A percentile compares a stretch with the other conserved stretches of the same genome.
Evolutionary conservation across 106 monocot species (phyloP).

Genomic region (Chionographis japonica): DNA sequence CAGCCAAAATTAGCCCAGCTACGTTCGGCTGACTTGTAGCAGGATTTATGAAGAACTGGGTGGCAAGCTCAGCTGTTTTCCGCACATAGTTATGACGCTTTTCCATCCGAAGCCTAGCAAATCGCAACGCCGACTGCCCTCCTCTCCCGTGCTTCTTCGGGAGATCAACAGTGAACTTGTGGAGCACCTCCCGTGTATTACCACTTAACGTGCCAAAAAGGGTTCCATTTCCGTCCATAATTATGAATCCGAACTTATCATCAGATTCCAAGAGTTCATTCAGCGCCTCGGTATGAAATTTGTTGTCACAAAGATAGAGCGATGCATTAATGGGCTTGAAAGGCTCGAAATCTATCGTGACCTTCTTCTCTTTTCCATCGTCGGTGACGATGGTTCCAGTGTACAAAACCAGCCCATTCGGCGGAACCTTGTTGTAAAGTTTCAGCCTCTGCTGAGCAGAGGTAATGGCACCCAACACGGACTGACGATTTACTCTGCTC

Average conservation of each 20-base stretch:
- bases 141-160: conserved; percentile 39
- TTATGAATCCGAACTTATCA: conserved; percentile 36
- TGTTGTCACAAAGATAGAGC: conserved; percentile 36
- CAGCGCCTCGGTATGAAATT: conserved; percentile 30
- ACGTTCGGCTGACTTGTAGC: conserved; percentile 40
- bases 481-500: conserved; percentile 40
- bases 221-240: conserved; percentile 37
- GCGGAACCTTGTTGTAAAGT: conserved; percentile 30
- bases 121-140: conserved; percentile 35
- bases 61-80: conserved; percentile 35
- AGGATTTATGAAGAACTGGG: conserved; percentile 41
- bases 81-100: conserved; percentile 40
- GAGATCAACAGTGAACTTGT: conserved; percentile 32
- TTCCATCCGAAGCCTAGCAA: conserved; percentile 40
- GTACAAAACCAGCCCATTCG: conserved; percentile 30
- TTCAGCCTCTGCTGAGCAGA: conserved; percentile 38
- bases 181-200: conserved; percentile 29
- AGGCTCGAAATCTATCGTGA: conserved; percentile 35
- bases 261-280: conserved; percentile 36
- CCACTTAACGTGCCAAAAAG: conserved; percentile 41
- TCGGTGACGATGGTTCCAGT: conserved; percentile 36
- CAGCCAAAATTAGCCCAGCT: conserved; percentile 32
- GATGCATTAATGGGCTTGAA: conserved; percentile 36
- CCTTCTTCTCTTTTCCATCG: conserved; percentile 43
- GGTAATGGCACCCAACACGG: conserved; percentile 32